Conservation (phyloP, 2,329 filamentous ascomycete species). For the Alternaria gaisen region DNA sequence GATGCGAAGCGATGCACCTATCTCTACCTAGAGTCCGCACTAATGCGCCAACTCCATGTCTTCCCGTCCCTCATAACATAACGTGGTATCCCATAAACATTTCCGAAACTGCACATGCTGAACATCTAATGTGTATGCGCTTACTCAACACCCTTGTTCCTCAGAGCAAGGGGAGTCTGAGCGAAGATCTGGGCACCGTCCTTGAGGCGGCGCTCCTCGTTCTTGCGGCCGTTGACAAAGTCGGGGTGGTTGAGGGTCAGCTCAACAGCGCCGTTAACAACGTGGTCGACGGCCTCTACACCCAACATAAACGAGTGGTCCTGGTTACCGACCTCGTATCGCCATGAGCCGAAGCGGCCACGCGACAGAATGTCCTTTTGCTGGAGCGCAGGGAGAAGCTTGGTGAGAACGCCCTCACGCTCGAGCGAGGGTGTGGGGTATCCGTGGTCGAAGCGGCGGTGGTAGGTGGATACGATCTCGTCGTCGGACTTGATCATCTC, state of each 20-base stretch:
- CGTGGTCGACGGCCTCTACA: constrained; percentile 90
- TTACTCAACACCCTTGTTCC: constrained; percentile 35
- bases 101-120: constrained; percentile 21
- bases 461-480: constrained; percentile 97
- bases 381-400: constrained; percentile 92
- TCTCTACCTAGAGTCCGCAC: constrained; percentile 17
- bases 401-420: constrained; percentile 91
- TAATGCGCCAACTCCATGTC: constrained; percentile 16
- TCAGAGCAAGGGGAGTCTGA: constrained; percentile 50
- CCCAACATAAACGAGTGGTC: constrained; percentile 98
- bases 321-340: constrained; percentile 97
- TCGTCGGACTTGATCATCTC: constrained; percentile 91
- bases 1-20: constrained; percentile 8
- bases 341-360: constrained; percentile 97
- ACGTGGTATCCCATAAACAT: constrained; percentile 26
- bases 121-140: constrained; percentile 17
- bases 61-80: constrained; percentile 15
- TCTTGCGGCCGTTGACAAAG: constrained; percentile 84
- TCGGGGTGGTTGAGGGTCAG: constrained; percentile 96
- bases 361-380: constrained; percentile 92
- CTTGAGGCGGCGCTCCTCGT: constrained; percentile 69
- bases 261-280: constrained; percentile 88
- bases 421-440: constrained; percentile 96
- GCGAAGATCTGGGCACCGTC: constrained; percentile 68
- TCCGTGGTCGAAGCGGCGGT: constrained; percentile 96